Conservation (phyloP, 306 rosid species). For the Luffa acutangula region DNA sequence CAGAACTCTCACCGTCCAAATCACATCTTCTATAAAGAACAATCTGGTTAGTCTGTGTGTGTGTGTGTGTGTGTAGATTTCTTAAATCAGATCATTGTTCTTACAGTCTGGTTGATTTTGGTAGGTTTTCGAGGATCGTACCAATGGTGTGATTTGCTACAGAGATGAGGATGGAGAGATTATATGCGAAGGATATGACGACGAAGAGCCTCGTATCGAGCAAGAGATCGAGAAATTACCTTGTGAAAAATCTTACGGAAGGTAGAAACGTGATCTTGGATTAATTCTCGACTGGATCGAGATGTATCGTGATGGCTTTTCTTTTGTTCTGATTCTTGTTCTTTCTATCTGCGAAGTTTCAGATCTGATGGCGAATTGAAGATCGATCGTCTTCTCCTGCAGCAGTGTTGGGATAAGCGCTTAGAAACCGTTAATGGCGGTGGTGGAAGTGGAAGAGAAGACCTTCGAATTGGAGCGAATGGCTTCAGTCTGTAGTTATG, state of each 20-base stretch:
- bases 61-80: not conserved
- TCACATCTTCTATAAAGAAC: constrained; percentile 58
- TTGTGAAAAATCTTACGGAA: constrained; percentile 14
- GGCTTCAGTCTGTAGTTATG: constrained; percentile 25
- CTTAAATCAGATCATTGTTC: not conserved
- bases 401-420: constrained; percentile 33
- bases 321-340: not conserved
- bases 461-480: constrained; percentile 27
- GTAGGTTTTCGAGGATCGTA: constrained; percentile 77
- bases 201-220: constrained; percentile 75
- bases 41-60: constrained; percentile 32
- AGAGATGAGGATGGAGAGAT: constrained; percentile 72
- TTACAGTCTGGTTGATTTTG: constrained; percentile 2
- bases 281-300: not conserved
- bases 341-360: too few species aligned
- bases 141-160: constrained; percentile 73
- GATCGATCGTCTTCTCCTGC: constrained; percentile 40
- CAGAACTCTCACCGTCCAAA: constrained; percentile 26
- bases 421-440: constrained; percentile 15
- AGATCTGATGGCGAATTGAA: constrained; percentile 41
- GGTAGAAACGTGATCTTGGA: constrained; percentile 21
- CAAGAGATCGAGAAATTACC: constrained; percentile 31
- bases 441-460: constrained; percentile 45
- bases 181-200: constrained; percentile 87
- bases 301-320: not conserved